Percentiles rank a stretch among this genome's conserved stretches.
phyloP scores from a whole-genome alignment of 2,329 filamentous ascomycete genomes.

The Zymoseptoria brevis region DNA sequence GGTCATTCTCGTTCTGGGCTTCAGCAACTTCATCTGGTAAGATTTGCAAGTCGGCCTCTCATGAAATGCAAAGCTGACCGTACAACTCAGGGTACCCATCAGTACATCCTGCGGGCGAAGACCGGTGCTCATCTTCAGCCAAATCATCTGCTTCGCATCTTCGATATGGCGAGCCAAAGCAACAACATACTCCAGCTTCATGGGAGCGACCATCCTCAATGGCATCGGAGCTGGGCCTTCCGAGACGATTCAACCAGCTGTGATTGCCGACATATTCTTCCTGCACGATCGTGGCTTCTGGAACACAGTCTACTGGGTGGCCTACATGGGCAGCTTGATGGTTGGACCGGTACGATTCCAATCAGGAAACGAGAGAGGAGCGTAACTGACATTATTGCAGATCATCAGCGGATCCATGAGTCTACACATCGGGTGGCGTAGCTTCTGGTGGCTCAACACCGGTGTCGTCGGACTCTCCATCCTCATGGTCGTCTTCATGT shows the following conservation, averaged over 20 bases:
- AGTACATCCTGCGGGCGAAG: conserved; percentile 49
- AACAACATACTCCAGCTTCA: conserved; percentile 52
- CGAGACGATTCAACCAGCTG: conserved; percentile 54
- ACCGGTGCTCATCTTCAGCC: conserved; percentile 41
- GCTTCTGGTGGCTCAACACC: conserved; percentile 60
- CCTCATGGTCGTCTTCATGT: conserved; percentile 49
- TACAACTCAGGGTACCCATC: conserved; percentile 43
- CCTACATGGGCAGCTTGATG: conserved; percentile 58
- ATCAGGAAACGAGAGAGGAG: not conserved
- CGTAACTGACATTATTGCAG: conserved; percentile 25
- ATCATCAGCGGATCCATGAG: conserved; percentile 56
- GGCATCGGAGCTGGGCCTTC: conserved; percentile 55
- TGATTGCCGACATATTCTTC: conserved; percentile 59
- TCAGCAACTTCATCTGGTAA: conserved; percentile 54
- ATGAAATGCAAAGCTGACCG: conserved; percentile 3
- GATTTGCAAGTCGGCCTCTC: conserved; percentile 2
- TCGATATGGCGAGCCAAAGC: conserved; percentile 53
- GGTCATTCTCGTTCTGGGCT: conserved; percentile 50
- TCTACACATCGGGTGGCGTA: conserved; percentile 50
- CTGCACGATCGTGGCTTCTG: conserved; percentile 53
- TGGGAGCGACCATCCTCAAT: conserved; percentile 54
- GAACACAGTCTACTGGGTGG: conserved; percentile 52
- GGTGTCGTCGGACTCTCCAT: conserved; percentile 45
- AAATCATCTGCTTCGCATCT: conserved; percentile 32
- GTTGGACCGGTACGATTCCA: conserved; percentile 32